phyloP scores from a whole-genome alignment of 768 basidiomycete species.

The Lactarius quietus region DNA sequence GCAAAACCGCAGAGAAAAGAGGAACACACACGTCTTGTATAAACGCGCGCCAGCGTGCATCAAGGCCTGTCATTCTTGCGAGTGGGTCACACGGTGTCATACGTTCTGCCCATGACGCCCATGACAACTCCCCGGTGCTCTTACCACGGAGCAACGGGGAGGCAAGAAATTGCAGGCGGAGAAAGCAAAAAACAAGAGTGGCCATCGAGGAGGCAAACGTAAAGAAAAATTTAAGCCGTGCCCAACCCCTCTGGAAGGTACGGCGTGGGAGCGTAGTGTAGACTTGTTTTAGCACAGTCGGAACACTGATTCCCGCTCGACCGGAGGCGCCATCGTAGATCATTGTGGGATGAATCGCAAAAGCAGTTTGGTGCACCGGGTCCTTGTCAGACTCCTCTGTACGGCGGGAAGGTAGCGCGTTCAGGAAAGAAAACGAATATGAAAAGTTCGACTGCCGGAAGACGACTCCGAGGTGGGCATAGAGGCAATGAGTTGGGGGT shows the following conservation, averaged over 20 bases:
- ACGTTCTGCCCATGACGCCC: slow-evolving; percentile 46
- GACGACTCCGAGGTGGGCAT: slow-evolving; percentile 54
- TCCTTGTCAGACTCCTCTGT: neutral
- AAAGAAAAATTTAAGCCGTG: slow-evolving; percentile 29
- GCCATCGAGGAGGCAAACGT: slow-evolving; percentile 44
- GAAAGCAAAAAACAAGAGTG: slow-evolving; percentile 35
- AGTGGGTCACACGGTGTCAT: slow-evolving; percentile 42
- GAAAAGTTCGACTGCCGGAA: slow-evolving; percentile 58
- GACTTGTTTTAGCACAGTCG: slow-evolving; percentile 30
- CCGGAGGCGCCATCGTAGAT: slow-evolving; percentile 68
- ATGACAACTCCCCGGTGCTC: slow-evolving; percentile 36
- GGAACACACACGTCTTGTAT: slow-evolving; percentile 53
- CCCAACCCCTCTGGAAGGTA: neutral
- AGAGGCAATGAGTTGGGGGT: slow-evolving; percentile 67
- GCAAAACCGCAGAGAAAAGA: slow-evolving; percentile 68
- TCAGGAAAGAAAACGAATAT: slow-evolving; percentile 64
- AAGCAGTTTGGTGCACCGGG: slow-evolving; percentile 26
- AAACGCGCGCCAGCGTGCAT: slow-evolving; percentile 51
- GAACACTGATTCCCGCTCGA: slow-evolving; percentile 49
- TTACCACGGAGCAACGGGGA: slow-evolving; percentile 31
- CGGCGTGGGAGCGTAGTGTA: slow-evolving; percentile 28
- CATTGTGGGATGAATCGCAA: slow-evolving; percentile 38
- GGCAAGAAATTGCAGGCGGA: slow-evolving; percentile 30
- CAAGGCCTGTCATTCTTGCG: slow-evolving; percentile 44
- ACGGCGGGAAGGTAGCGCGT: slow-evolving; percentile 28